Base-by-base conservation (phyloP, 192 early-diverging fungal genomes). In the Linnemannia zychae region DNA sequence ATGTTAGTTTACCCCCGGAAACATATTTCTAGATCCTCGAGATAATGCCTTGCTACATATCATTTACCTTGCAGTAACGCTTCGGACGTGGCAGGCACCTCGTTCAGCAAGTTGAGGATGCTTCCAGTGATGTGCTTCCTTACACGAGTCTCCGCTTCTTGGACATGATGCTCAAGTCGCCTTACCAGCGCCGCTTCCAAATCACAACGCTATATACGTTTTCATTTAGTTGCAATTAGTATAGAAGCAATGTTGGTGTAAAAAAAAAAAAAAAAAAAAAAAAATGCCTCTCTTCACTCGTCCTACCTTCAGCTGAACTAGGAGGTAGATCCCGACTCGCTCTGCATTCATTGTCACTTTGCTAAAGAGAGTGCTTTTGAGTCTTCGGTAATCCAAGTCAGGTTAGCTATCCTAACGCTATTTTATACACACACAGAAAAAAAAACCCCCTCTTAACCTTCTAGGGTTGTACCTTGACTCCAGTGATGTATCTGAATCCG, bases 261-360 rank as follows among this genome's bases (percentile, higher is more conserved):
- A 3, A 31, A 24, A 16, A 7, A 63, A 0, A 12, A 24, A n/a
- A 57, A 20, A 7, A 24, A 7, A 12, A 28, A 0, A 12, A 18
- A 33, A 4, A 24, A 57, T 31, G 31, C 34, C 46, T 11, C n/a
- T n/a, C n/a, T n/a, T n/a, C 48, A 18, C 3, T 24, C 24, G 22
- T 24, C 28, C 0, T 63, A 75, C 81, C 63, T 76, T 50, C 17
- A 84, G 38, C 18, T 74, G 76, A 1, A 7, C 44, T 67, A 67
- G 74, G 22, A 84, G 44, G 38, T 84, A 84, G 7, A 84, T 40
- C 34, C 49, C 36, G 22, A 78, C 38, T 18, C 81, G 75, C 40
- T 77, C 81, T n/a, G 72, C 67, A 22, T 49, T 74, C 16, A 57
- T 52, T 18, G 70, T 28, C n/a, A 71, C 36, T 2, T 66, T 50